Evolutionary conservation across 1,139 yeast species (phyloP), one percentile per base, ranked within the genome.

Genomic region (Schwanniomyces etchellsii): DNA sequence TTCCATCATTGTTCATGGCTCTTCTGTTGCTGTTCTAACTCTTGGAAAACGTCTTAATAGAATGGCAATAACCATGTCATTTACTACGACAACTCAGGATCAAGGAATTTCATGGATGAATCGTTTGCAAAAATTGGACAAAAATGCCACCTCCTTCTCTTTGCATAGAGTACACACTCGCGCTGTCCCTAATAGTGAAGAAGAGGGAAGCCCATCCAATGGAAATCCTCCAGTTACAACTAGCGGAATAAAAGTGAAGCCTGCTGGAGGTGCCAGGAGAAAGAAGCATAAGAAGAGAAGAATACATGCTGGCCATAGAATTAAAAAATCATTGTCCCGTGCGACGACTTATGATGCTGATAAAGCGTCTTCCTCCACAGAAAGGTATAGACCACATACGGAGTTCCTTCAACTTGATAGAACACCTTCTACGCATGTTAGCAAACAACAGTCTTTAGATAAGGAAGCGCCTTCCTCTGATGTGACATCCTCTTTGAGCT

Each of bases 1-100:
- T 0, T 88, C 96, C 2, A 91, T 91, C 45, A 64, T 88, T 16
- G 95, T 91, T 17, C 98, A 91, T 58, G 98, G 98, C 10, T 89
- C 97, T 0, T 88, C 96, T 0, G 95, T 91, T 27, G 98, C 98
- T 0, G 96, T 89, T 4, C 73, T 88, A 42, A 80, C 93, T 0
- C 68, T 91, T 31, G 97, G 97, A 31, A 83, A 80, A 48, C 81
- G 93, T 37, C 72, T 91, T 52, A 88, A 89, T 60, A 80, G 94
- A 38, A 81, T 91, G 81, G 86, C 96, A 4, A 78, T 91, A 44
- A 85, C 96, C 3, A 84, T 88, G 83, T 77, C 96, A 0, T 81
- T 85, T 52, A 88, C 96, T 14, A 75, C 84, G 4, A 75, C 75
- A 30, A 82, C 82, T 5, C 79, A 75, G 39, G 80, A 76, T 11